phyloP scores from a whole-genome alignment of 768 basidiomycete species.

The Tricholoma saponaceum region DNA sequence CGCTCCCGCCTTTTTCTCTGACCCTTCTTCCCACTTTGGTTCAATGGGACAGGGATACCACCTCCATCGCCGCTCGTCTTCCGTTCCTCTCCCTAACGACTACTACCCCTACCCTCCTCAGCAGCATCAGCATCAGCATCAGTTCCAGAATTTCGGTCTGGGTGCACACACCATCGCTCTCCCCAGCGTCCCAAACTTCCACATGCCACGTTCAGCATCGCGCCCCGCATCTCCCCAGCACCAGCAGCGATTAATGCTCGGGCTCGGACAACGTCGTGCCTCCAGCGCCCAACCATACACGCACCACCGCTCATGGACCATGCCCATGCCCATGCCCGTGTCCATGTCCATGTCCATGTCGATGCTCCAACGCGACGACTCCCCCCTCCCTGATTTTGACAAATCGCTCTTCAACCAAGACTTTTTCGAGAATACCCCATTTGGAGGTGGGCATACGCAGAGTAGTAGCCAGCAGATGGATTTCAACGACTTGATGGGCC shows the following conservation, averaged over 20 bases:
- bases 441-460: slow-evolving; percentile 4
- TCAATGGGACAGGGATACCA: slow-evolving; percentile 17
- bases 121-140: neutral
- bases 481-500: slow-evolving; percentile 16
- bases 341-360: neutral
- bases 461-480: neutral
- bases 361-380: slow-evolving; percentile 38
- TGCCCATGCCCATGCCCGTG: slow-evolving; percentile 10
- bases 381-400: slow-evolving; percentile 46
- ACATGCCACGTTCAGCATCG: slow-evolving; percentile 8
- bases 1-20: neutral
- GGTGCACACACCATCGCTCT: slow-evolving; percentile 36
- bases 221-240: slow-evolving; percentile 42
- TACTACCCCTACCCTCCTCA: slow-evolving; percentile 15
- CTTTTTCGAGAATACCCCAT: slow-evolving; percentile 17
- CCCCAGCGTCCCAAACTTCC: slow-evolving; percentile 39
- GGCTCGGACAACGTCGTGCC: slow-evolving; percentile 45
- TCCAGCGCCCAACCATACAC: slow-evolving; percentile 42
- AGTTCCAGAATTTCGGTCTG: slow-evolving; percentile 1
- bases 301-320: slow-evolving; percentile 32
- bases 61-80: slow-evolving; percentile 53
- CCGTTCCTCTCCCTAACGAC: slow-evolving; percentile 55
- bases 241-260: slow-evolving; percentile 35
- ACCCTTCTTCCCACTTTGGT: neutral
- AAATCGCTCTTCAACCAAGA: slow-evolving; percentile 43